Base-by-base conservation (phyloP, 345 rosid genomes). In the Hevea brasiliensis region DNA sequence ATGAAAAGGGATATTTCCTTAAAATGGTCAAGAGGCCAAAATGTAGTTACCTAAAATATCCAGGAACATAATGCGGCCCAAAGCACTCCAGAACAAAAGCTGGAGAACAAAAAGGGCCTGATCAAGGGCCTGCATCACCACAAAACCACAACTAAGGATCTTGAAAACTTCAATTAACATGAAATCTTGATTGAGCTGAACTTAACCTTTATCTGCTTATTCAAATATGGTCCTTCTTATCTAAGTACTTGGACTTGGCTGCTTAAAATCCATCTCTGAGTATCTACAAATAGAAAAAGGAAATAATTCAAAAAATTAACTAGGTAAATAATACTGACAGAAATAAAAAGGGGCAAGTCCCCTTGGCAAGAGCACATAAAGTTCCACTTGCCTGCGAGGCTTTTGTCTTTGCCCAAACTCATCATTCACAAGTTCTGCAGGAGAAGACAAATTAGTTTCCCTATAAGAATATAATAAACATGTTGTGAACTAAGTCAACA, bases 201-300 rank as follows among this genome's bases (percentile, higher is more conserved):
- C 61, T 79, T 57, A 58, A 86, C 89, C 86, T 84, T 80, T 70
- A 70, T 75, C 79, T 69, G 80, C 76, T 80, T 79, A 82, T 77
- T 77, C 76, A 69, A 72, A 75, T 75, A 76, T 41, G 71, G 70
- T 79, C 53, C 77, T 65, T 71, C 60, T 77, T 65, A 72, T 70
- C 72, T 72, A 75, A 78, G 84, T 29, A 71, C 79, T 71, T 23
- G 79, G 71, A 66, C 79, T 84, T 86, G 85, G 82, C 87, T 87
- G 86, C 85, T 90, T 81, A 84, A 85, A 90, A 74, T 85, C 89
- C 96, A 90, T 90, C 76, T 88, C 89, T 0, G 95, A 90, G 73
- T 88, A 89, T 82, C 93, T 89, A 79, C 85, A 86, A 20, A 55
- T 37, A 21, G 72, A 74, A 15, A 67, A 21, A 15, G 12, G 10